Base-by-base conservation (phyloP, 306 rosid species). In the Cyamopsis tetragonoloba region DNA sequence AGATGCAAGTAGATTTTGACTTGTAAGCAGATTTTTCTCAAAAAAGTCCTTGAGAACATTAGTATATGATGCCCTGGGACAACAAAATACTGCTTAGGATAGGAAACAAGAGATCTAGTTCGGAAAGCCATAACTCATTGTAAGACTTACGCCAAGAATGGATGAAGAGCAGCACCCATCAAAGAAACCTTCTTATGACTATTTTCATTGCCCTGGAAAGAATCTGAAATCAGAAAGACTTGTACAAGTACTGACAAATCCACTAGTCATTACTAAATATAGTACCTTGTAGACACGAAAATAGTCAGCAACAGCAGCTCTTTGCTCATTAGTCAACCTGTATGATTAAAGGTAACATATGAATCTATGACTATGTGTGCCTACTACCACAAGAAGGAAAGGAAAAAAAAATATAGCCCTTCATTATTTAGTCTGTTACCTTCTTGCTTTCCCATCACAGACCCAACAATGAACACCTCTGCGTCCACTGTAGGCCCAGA, bases 381-480 rank as follows among this genome's bases (percentile, higher is more conserved):
- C 31, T 44, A 32, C 5, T 13, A 20, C 31, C 53, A 32, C 5
- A 19, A 20, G 58, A 5, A 71, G 48, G 8, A 69, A 67, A 48
- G 44, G 28, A 48, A 44, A 58, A 47, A 14, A 38, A n/a, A n/a
- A 19, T 5, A 41, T 8, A 44, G 26, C 51, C 51, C 61, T 69
- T 34, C 12, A 60, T 22, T 22, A 8, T 49, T 41, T 9, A 68
- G 26, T 49, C 57, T 48, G 53, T 42, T 54, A 92, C 98, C 93
- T 86, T 80, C 98, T 83, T 32, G 98, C 96, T 79, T 78, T 92
- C 60, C 79, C 77, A 81, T 88, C 96, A 82, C 97, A 93, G 57
- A 90, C 96, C 99, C 99, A 93, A 73, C 69, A 92, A 66, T 89
- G 98, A 80, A 92, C 96, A 41, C 96, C 98, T 66, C 96, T 91